phyloP scores from a whole-genome alignment of 345 rosid species.

The Eucalyptus leucophloia region DNA sequence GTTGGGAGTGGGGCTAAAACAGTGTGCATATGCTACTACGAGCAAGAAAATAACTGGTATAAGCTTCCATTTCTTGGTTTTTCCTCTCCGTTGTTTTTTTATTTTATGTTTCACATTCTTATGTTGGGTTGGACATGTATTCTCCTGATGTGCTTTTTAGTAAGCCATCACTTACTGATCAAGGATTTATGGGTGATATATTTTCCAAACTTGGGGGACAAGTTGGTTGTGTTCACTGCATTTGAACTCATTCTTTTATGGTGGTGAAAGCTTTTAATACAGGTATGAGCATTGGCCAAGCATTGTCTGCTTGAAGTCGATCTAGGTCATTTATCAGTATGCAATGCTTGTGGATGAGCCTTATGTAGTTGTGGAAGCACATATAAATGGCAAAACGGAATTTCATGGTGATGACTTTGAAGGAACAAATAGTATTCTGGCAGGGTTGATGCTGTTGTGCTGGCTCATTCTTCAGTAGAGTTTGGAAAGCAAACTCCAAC shows the following conservation, averaged over 20 bases:
- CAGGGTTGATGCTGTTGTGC: not conserved
- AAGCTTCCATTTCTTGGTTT: not conserved
- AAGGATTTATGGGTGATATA: not conserved
- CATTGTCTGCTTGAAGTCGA: not conserved
- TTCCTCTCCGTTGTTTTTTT: not conserved
- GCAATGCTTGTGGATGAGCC: not conserved
- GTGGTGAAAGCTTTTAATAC: not conserved
- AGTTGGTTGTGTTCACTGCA: not conserved
- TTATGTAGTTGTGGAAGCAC: not conserved
- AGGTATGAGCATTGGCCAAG: not conserved
- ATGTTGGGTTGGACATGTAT: not conserved
- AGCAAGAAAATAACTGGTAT: conserved; percentile 97
- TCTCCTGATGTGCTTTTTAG: not conserved
- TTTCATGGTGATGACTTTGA: not conserved
- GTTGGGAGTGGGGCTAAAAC: conserved; percentile 99
- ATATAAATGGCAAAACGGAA: not conserved
- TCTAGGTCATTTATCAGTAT: not conserved
- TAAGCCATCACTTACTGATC: not conserved
- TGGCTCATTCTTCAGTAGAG: not conserved
- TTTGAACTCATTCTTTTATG: not conserved
- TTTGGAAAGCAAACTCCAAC: not conserved
- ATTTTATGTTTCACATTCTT: not conserved
- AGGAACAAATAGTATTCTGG: not conserved
- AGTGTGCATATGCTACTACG: conserved; percentile 94
- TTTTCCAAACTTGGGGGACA: not conserved